phyloP scores from a whole-genome alignment of 768 basidiomycete species.

The Phlebiopsis flavidoalba region DNA sequence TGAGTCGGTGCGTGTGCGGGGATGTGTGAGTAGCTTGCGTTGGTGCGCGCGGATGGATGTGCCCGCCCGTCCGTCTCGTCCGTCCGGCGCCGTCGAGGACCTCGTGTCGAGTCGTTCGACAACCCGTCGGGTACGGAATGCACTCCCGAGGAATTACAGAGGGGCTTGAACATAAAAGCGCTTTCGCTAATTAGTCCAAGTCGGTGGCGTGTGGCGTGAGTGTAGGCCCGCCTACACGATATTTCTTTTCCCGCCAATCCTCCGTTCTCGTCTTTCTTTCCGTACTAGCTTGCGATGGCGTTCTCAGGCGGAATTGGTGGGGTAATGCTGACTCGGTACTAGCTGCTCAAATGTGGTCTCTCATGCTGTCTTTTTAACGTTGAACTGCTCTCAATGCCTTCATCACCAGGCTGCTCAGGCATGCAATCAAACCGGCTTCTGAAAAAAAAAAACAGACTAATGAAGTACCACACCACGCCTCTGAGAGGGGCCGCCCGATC shows the following conservation, averaged over 20 bases:
- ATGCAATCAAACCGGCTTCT: slow-evolving; percentile 97
- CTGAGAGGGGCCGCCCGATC: slow-evolving; percentile 39
- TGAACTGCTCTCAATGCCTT: slow-evolving; percentile 97
- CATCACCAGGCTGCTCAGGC: slow-evolving; percentile 92
- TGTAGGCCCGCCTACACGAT: neutral
- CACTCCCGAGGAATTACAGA: neutral
- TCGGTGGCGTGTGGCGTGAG: neutral
- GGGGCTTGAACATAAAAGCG: neutral
- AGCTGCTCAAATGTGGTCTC: neutral
- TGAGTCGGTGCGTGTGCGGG: neutral
- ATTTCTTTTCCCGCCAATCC: neutral
- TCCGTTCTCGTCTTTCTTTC: neutral
- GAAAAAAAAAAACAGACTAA: slow-evolving; percentile 50
- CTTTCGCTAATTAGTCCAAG: slow-evolving; percentile 4
- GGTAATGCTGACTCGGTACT: slow-evolving; percentile 21
- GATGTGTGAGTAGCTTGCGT: neutral
- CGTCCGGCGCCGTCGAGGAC: slow-evolving; percentile 8
- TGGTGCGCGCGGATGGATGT: neutral
- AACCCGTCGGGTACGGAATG: neutral
- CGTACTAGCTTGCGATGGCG: slow-evolving; percentile 48
- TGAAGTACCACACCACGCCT: slow-evolving; percentile 32
- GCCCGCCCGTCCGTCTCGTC: slow-evolving; percentile 5
- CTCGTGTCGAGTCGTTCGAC: slow-evolving; percentile 6
- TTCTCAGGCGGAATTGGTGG: slow-evolving; percentile 87
- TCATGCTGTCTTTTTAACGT: slow-evolving; percentile 46